These are phyloP conservation scores for Vanderwaltozyma verrucispora DNA, from an alignment of 805 yeast species.

Conservation along the genomic window DNA sequence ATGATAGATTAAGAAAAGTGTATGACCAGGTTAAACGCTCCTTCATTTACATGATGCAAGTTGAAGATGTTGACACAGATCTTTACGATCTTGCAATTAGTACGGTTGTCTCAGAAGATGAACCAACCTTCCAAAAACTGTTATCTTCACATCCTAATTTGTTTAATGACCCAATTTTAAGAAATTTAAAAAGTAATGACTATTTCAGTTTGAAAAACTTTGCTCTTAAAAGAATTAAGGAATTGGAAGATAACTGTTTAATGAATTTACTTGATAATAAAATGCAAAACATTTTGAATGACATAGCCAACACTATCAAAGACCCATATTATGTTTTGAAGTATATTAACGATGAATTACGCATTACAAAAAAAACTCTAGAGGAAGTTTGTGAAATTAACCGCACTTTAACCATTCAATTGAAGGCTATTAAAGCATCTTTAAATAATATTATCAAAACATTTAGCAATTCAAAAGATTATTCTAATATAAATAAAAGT, in stretches of 20 bases:
- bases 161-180: slow-evolving; percentile 30
- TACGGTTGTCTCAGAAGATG: slow-evolving; percentile 43
- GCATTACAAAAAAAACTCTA: slow-evolving; percentile 36
- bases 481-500: slow-evolving; percentile 21
- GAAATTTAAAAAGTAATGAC: slow-evolving; percentile 36
- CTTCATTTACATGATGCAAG: slow-evolving; percentile 69
- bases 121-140: slow-evolving; percentile 47
- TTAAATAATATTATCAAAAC: slow-evolving; percentile 42
- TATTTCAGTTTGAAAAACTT: slow-evolving; percentile 71
- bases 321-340: slow-evolving; percentile 43
- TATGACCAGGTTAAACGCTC: slow-evolving; percentile 74
- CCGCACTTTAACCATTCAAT: slow-evolving; percentile 31
- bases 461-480: slow-evolving; percentile 32
- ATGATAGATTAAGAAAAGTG: slow-evolving; percentile 47
- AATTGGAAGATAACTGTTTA: slow-evolving; percentile 57
- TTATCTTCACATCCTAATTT: slow-evolving; percentile 34
- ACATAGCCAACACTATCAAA: slow-evolving; percentile 70
- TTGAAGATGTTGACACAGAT: slow-evolving; percentile 58
- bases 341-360: slow-evolving; percentile 38
- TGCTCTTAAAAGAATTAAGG: slow-evolving; percentile 64
- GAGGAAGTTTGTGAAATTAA: slow-evolving; percentile 37
- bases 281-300: slow-evolving; percentile 71
- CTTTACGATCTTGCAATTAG: slow-evolving; percentile 41
- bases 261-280: slow-evolving; percentile 52
- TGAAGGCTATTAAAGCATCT: slow-evolving; percentile 35